A percentile compares a stretch with the other conserved stretches of the same genome.
phyloP scores from a whole-genome alignment of 2,329 filamentous ascomycete genomes.

The Ceratocystis cubensis region DNA sequence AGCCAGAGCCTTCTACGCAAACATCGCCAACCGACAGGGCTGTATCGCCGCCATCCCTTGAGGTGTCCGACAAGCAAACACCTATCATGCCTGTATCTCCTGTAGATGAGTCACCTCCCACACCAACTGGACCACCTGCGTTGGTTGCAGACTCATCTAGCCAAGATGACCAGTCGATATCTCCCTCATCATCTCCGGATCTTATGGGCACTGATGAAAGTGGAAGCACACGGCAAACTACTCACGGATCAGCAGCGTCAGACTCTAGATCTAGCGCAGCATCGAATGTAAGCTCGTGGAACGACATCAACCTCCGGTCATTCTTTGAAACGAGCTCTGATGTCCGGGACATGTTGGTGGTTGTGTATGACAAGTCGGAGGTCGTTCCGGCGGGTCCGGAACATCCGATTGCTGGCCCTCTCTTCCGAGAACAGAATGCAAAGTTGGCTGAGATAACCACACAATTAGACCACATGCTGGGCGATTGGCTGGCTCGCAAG shows the following conservation, averaged over 20 bases:
- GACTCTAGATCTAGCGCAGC: slow-evolving; percentile 17
- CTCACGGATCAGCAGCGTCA: slow-evolving; percentile 38
- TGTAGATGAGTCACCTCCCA: slow-evolving; percentile 42
- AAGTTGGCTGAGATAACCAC: slow-evolving; percentile 76
- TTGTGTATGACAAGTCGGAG: slow-evolving; percentile 86
- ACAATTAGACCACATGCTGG: slow-evolving; percentile 78
- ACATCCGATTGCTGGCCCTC: slow-evolving; percentile 65
- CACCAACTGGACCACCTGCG: slow-evolving; percentile 45
- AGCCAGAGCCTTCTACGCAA: slow-evolving; percentile 2
- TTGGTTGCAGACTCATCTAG: slow-evolving; percentile 60
- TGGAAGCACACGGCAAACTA: slow-evolving; percentile 33
- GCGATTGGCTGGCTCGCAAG: slow-evolving; percentile 65
- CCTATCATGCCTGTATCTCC: slow-evolving; percentile 38
- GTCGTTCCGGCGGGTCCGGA: slow-evolving; percentile 68
- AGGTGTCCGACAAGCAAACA: slow-evolving; percentile 9
- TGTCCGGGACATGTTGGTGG: slow-evolving; percentile 75
- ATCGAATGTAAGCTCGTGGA: slow-evolving; percentile 57
- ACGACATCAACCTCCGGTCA: slow-evolving; percentile 68
- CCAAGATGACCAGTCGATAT: slow-evolving; percentile 47
- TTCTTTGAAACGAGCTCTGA: slow-evolving; percentile 76
- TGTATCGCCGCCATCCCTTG: slow-evolving; percentile 31
- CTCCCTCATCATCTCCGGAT: slow-evolving; percentile 53
- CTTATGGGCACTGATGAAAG: slow-evolving; percentile 37
- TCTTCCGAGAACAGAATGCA: slow-evolving; percentile 81
- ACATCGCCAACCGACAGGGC: neutral